phyloP scores from a whole-genome alignment of 23 red algal genomes.

The Gracilaria domingensis region DNA sequence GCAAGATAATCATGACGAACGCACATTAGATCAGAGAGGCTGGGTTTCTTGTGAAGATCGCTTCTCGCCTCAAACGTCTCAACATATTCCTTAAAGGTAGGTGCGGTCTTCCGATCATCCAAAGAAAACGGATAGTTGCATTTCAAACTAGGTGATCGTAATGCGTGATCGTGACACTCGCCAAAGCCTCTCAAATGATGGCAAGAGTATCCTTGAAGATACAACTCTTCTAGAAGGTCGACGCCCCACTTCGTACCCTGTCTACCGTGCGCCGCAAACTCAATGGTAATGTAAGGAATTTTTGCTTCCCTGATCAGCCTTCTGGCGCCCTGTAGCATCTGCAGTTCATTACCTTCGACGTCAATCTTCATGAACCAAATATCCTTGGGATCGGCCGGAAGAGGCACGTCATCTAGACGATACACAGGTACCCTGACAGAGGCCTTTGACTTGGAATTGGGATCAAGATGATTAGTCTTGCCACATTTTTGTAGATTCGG shows the following conservation, averaged over 20 bases:
- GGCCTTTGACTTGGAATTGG: neutral
- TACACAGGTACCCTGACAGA: conserved; percentile 49
- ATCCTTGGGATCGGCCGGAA: conserved; percentile 19
- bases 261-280: conserved; percentile 51
- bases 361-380: conserved; percentile 72
- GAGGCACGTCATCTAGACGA: conserved; percentile 42
- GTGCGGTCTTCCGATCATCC: conserved; percentile 27
- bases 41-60: conserved; percentile 9
- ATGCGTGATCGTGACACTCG: conserved; percentile 37
- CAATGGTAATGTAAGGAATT: conserved; percentile 45
- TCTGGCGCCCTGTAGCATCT: conserved; percentile 46
- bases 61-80: conserved; percentile 31
- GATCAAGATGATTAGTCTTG: conserved; percentile 39
- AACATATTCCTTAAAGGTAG: conserved; percentile 44
- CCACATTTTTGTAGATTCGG: conserved; percentile 36
- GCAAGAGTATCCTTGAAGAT: conserved; percentile 31
- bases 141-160: conserved; percentile 51
- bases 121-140: conserved; percentile 64
- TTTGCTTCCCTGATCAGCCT: conserved; percentile 26
- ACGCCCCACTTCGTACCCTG: conserved; percentile 47
- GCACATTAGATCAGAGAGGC: conserved; percentile 25
- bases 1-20: conserved; percentile 1
- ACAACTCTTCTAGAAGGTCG: conserved; percentile 51
- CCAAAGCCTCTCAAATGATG: conserved; percentile 67
- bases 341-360: conserved; percentile 55